Conservation (phyloP, 2,329 filamentous ascomycete species). For the Neurospora sp. region DNA sequence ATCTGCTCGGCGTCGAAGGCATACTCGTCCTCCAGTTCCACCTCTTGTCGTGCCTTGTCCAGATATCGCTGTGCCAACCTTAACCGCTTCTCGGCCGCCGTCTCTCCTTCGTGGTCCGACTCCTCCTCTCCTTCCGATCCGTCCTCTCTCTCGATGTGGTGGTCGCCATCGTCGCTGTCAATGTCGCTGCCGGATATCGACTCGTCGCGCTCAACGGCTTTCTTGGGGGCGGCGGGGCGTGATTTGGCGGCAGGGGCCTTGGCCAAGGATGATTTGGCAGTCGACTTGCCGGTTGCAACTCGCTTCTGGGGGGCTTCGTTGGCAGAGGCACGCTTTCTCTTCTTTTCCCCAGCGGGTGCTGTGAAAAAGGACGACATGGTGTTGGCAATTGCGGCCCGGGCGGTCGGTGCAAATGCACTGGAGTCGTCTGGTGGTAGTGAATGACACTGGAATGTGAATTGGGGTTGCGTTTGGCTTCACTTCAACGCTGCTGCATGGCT, state of each 20-base stretch:
- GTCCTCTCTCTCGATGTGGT: constrained; percentile 25
- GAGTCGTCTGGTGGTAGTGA: not conserved
- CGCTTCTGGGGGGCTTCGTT: constrained; percentile 50
- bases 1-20: constrained; percentile 94
- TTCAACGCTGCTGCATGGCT: not conserved
- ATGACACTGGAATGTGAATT: not conserved
- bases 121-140: constrained; percentile 42
- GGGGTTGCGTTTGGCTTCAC: not conserved
- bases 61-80: constrained; percentile 87
- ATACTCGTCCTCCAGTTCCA: constrained; percentile 53
- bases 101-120: constrained; percentile 74
- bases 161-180: constrained; percentile 50
- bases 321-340: constrained; percentile 65
- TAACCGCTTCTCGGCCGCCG: constrained; percentile 76
- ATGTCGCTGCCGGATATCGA: constrained; percentile 73
- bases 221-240: constrained; percentile 28
- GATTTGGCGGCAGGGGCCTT: constrained; percentile 32
- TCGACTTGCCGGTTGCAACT: constrained; percentile 37
- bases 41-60: constrained; percentile 76
- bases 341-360: constrained; percentile 73
- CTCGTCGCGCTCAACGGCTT: constrained; percentile 39
- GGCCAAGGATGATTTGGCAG: constrained; percentile 28
- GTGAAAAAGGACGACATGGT: constrained; percentile 96
- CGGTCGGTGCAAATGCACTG: not conserved
- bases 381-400: constrained; percentile 16